Evolutionary conservation across 768 basidiomycete species (phyloP).

Genomic region (Hericium coralloides): DNA sequence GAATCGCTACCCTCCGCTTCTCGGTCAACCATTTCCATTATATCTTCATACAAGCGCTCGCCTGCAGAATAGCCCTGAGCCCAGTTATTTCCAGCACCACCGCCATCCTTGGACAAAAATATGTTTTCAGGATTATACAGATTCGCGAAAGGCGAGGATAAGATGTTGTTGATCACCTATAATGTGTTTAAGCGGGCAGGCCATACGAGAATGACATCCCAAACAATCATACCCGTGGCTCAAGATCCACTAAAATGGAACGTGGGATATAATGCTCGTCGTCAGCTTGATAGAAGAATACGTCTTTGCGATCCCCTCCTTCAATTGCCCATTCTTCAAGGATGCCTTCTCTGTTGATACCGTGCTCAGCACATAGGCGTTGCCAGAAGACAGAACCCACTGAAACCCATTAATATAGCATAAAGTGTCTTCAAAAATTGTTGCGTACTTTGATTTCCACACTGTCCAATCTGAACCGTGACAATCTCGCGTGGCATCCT

Average conservation of each 20-base stretch:
- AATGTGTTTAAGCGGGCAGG: background rate
- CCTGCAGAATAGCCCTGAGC: constrained; percentile 90
- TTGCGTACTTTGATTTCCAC: constrained; percentile 75
- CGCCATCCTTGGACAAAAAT: constrained; percentile 90
- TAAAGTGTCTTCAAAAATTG: background rate
- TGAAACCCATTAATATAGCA: constrained; percentile 23
- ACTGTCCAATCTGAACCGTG: constrained; percentile 82
- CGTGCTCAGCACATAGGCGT: constrained; percentile 95
- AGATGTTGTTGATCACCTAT: constrained; percentile 94
- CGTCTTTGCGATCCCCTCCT: constrained; percentile 94
- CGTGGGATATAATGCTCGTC: constrained; percentile 99
- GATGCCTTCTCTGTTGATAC: constrained; percentile 91
- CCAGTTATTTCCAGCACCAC: constrained; percentile 99
- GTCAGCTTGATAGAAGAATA: constrained; percentile 99
- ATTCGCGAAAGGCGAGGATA: constrained; percentile 78
- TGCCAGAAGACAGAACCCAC: constrained; percentile 99
- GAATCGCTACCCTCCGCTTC: constrained; percentile 98
- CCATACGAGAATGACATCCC: too few relatives aligned
- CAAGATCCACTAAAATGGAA: constrained; percentile 92
- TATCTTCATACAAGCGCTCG: constrained; percentile 87
- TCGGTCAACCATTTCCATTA: constrained; percentile 98
- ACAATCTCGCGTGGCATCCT: constrained; percentile 79
- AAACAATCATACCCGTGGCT: constrained; percentile 69
- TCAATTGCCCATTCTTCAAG: constrained; percentile 97
- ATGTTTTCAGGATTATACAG: constrained; percentile 99